Evolutionary conservation across 192 early-diverging fungal genomes (phyloP), one percentile per base, ranked within the genome.

Genomic region (Coemansia sp.): DNA sequence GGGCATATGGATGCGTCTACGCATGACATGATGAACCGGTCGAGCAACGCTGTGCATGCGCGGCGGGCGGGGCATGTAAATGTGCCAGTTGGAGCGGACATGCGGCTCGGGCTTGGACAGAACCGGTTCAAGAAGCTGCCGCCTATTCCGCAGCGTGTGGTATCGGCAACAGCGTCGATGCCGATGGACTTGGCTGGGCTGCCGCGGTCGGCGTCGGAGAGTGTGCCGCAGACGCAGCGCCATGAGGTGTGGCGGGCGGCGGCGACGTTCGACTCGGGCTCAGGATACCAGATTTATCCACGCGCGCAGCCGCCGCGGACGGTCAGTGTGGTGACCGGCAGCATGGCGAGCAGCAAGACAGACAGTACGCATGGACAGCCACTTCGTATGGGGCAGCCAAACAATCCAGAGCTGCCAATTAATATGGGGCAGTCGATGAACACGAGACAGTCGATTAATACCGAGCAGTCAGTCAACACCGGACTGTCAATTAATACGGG

Each of bases 11-110:
- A 65, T 32, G 64, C 21, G 6, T 65, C n/a, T n/a, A 65, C 55
- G 32, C 64, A 65, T 23, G 66, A 70, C 29, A 63, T 72, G 1
- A 66, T 69, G n/a, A 61, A 57, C 53, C 52, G 63, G 48, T 79
- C 76, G 11, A 72, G 55, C 59, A 70, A 67, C 15, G 65, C 61
- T 2, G 67, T 70, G 37, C 71, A 51, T 29, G 71, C 71, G 19
- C 67, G 67, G 29, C 73, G 76, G 27, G 60, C 63, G 19, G 64
- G 60, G 3, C 50, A 63, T 32, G 27, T 67, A 4, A 19, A 60
- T 10, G 60, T 69, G 10, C 24, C 50, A 14, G 14, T 22, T 19
- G 39, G 24, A 10, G 43, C 11, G 24, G 37, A 8, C 10, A 17
- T 25, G 41, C 43, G 12, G 17, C 43, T 38, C 38, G 53, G 15